Base-by-base conservation (phyloP, 2,329 filamentous ascomycete genomes). In the Aspergillus niger region DNA sequence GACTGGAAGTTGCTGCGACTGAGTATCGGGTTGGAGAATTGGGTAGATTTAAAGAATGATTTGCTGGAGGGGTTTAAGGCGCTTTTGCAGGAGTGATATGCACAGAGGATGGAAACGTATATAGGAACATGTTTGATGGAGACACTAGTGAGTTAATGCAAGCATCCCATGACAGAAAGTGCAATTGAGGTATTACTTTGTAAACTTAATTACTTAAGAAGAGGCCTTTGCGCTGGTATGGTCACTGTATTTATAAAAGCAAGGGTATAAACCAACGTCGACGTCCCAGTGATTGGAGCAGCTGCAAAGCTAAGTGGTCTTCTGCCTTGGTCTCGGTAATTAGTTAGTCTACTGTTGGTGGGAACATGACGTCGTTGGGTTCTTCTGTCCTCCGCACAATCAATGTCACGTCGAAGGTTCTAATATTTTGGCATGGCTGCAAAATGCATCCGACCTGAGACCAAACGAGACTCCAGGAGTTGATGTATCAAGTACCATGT, bases 21-120 rank as follows among this genome's bases (percentile, higher is more conserved):
- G 22, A 97, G 93, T 72, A 80, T 97, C 26, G 95, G 94, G 0
- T 83, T 97, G 20, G 95, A 98, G 79, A 86, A 84, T 43, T 90
- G 90, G 82, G 89, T 94, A 74, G 95, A 98, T 76, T 72, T 98
- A 73, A 86, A 84, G 74, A 84, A 85, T 32, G 94, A 98, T 78
- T 73, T 97, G 32, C 67, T 88, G 57, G 82, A 84, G 62, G 91
- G 84, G 0, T 87, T 94, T 59, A 81, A 82, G 39, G 55, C 62
- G 8, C 8, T 49, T 4, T 30, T 49, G 44, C 22, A 10, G 44
- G 22, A 49, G 24, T 28, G 8, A 49, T 17, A 20, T 49, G 24
- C 8, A 28, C 22, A 49, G 28, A 48, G 13, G 11, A 49, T 26
- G 22, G 7, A 47, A 13, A 43, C 3, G 39, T 36, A 36, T 36